Base-by-base conservation (phyloP, 495 filamentous ascomycete species). In the Wilcoxina mikolae region DNA sequence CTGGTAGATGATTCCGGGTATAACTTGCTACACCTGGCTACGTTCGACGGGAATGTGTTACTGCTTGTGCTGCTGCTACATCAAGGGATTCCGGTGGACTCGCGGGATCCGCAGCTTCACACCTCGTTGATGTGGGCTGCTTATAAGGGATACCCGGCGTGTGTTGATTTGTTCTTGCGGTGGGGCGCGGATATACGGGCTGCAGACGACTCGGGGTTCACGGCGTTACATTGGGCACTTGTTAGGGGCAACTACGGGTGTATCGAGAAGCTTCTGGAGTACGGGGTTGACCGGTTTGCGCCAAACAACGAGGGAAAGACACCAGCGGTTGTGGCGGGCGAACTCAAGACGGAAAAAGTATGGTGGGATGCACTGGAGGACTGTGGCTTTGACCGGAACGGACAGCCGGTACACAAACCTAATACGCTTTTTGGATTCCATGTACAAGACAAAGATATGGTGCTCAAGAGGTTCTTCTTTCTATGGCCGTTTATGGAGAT, bases 101-200 rank as follows among this genome's bases (percentile, higher is more conserved):
- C 87, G 17, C 75, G 81, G 29, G 91, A 98, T 70, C 74, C 83
- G 50, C 84, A 85, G 61, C 84, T 86, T 10, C 93, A 98, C 69
- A 96, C 93, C 1, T 81, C 79, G 33, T 71, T 98, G 50, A 98
- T 98, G 91, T 98, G 91, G 91, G 85, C 93, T 23, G 89, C 89
- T 26, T 98, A 98, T 70, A 98, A 96, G 66, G 93, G 93, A 18
- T 94, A 78, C 65, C 83, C 87, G 0, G 80, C 80, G 22, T 91
- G 84, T 62, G 93, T 98, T 43, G 93, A 96, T 67, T 69, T 95
- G 22, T 91, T 94, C 61, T 68, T 98, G 53, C 81, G 87, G 56
- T 98, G 91, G 90, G 91, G 91, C 24, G 91, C 91, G 28, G 88
- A 87, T 66, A 84, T 94, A 17, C 87, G 93, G 68, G 82, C 85